Evolutionary conservation across 352 stramenopile genomes (phyloP), one percentile per base, ranked within the genome.

Genomic region (Pythium phragmiticola): DNA sequence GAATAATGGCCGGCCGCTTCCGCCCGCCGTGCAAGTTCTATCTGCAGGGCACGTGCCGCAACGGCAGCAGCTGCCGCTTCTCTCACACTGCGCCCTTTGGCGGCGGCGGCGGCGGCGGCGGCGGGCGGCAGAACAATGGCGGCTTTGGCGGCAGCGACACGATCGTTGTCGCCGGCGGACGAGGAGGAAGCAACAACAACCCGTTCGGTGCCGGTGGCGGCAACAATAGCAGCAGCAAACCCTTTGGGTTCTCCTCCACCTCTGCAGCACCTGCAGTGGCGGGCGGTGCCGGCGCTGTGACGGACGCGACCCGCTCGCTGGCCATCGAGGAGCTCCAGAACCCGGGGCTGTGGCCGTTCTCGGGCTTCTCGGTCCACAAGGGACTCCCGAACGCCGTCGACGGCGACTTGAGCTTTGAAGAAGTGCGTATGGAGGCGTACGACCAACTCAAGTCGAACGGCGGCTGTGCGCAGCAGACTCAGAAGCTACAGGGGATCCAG

Each of bases 1-100:
- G 21, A 3, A 50, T 13, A 50, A 72, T 72, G 66, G 46, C 66
- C 43, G 66, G 58, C 12, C 66, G 66, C 30, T 62, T 72, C 55
- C 46, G 50, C 1, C 41, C 70, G 69, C 78, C 71, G 42, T 91
- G 82, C 76, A 82, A 80, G 69, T 91, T 89, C 70, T 91, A 87
- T 69, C 56, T 72, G 28, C 78, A 88, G 66, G 82, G 82, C 62
- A 86, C 61, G 13, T 91, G 82, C 70, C 80, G 80, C 73, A 89
- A 89, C 57, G 82, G 82, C 68, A 74, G 65, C 67, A 77, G 68
- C 62, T 91, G 82, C 69, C 80, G 77, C 63, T 91, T 89, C 68
- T 78, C 75, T 13, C 82, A 90, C 63, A 74, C 75, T 4, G 47
- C 55, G 26, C 60, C 72, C 1, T 69, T 69, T 43, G 62, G 70